phyloP scores from a whole-genome alignment of 129 eudicot genomes.

The Escallonia herrerae region DNA sequence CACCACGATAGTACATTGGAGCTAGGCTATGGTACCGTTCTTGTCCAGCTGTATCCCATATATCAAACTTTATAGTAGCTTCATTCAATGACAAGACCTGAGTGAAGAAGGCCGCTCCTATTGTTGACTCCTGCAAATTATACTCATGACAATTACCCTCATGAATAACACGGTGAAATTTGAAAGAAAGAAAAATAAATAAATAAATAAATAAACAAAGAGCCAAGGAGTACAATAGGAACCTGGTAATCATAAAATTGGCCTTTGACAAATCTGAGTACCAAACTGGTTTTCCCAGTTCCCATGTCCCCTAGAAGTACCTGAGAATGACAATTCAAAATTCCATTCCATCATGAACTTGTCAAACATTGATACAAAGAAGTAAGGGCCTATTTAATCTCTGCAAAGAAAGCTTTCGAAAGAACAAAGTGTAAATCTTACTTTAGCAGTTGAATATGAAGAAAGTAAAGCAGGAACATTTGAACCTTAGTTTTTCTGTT shows the following conservation, averaged over 20 bases:
- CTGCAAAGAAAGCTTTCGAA: too few species aligned
- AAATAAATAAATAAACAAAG: background rate
- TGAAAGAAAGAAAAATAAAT: background rate
- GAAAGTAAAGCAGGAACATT: too few species aligned
- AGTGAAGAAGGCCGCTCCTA: constrained; percentile 63
- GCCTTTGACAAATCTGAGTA: constrained; percentile 49
- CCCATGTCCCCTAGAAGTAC: constrained; percentile 60
- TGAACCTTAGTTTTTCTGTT: too few species aligned
- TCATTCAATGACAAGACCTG: constrained; percentile 40
- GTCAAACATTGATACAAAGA: too few species aligned
- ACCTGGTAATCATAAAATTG: constrained; percentile 54
- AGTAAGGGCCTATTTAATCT: too few species aligned
- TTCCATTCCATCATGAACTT: too few species aligned
- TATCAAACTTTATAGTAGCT: constrained; percentile 36
- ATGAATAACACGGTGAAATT: background rate
- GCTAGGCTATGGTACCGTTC: constrained; percentile 65
- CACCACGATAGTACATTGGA: constrained; percentile 67
- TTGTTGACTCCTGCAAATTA: constrained; percentile 46
- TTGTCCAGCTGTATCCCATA: constrained; percentile 75
- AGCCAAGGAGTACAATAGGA: background rate
- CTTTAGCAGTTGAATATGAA: too few species aligned
- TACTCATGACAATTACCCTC: background rate
- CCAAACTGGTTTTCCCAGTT: constrained; percentile 58
- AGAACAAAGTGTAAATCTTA: too few species aligned
- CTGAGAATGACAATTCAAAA: constrained; percentile 12